These are phyloP conservation scores for Domatiomyces catenatus DNA, from an alignment of 2,329 filamentous ascomycete species.

Conservation along the genomic window DNA sequence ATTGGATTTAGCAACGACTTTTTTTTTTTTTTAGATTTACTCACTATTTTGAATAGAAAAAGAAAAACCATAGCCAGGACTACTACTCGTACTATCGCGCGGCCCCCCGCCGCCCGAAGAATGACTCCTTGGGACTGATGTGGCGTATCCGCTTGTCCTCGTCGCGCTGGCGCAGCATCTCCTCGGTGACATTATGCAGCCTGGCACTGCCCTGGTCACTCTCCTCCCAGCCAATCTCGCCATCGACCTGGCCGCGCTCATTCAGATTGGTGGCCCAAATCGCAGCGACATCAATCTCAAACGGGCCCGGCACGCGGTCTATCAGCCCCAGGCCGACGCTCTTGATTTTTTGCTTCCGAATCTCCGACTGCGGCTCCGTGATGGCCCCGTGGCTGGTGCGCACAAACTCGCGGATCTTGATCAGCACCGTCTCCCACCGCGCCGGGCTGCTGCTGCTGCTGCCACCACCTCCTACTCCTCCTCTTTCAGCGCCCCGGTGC, in stretches of 20 bases:
- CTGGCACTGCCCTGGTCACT: constrained; percentile 17
- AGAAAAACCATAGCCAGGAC: too few relatives aligned
- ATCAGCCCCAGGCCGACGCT: constrained; percentile 79
- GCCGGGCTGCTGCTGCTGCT: constrained; percentile 42
- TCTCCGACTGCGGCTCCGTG: constrained; percentile 81
- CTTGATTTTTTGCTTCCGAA: constrained; percentile 70
- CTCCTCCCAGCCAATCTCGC: constrained; percentile 15
- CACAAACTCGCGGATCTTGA: constrained; percentile 86
- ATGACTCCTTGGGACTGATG: constrained; percentile 11
- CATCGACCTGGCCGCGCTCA: constrained; percentile 22
- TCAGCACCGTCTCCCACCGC: constrained; percentile 87
- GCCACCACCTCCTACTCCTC: too few relatives aligned
- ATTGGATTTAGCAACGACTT: too few relatives aligned
- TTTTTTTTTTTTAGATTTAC: too few relatives aligned
- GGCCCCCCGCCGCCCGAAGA: constrained; percentile 3
- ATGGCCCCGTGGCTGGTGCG: constrained; percentile 85
- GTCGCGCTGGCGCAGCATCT: constrained; percentile 14
- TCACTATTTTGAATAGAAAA: too few relatives aligned
- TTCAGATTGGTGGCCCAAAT: constrained; percentile 82
- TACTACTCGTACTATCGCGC: too few relatives aligned
- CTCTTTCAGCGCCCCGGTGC: constrained; percentile 22
- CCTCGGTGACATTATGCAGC: constrained; percentile 14
- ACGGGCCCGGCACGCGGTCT: constrained; percentile 75
- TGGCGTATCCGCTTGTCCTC: constrained; percentile 14
- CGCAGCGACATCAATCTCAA: constrained; percentile 68